These are phyloP conservation scores for Pseudocercospora vitis DNA, from an alignment of 2,329 filamentous ascomycete species.

Conservation along the genomic window DNA sequence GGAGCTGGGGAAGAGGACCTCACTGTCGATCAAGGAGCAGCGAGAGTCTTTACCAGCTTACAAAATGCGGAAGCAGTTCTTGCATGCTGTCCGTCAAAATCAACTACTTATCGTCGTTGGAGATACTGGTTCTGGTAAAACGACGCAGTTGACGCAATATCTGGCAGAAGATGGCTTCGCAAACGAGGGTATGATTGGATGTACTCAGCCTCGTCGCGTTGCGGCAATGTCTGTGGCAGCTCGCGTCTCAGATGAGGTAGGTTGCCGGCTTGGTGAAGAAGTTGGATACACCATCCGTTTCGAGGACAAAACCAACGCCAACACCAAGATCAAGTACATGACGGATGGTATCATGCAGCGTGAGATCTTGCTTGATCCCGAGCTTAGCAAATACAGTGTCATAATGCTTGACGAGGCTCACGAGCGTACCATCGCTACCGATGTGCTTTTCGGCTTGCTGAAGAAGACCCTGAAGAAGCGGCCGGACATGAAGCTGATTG, in stretches of 20 bases:
- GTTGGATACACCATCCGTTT: slow-evolving; percentile 98
- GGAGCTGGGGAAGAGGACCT: slow-evolving; percentile 80
- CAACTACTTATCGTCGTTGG: slow-evolving; percentile 95
- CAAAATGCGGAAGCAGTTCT: slow-evolving; percentile 81
- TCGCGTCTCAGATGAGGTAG: slow-evolving; percentile 93
- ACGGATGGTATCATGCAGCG: slow-evolving; percentile 97
- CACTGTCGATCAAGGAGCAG: slow-evolving; percentile 92
- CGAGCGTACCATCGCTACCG: slow-evolving; percentile 93
- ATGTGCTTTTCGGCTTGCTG: slow-evolving; percentile 88
- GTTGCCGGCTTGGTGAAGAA: slow-evolving; percentile 83
- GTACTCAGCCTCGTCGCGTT: slow-evolving; percentile 94
- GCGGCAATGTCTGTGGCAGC: slow-evolving; percentile 97
- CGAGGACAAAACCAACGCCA: slow-evolving; percentile 84
- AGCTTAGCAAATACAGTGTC: slow-evolving; percentile 84
- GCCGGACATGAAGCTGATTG: slow-evolving; percentile 88
- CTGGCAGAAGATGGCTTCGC: slow-evolving; percentile 89
- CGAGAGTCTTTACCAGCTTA: slow-evolving; percentile 85
- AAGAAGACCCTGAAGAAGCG: slow-evolving; percentile 89
- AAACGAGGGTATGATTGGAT: slow-evolving; percentile 85
- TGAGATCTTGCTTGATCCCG: slow-evolving; percentile 89
- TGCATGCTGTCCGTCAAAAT: slow-evolving; percentile 82
- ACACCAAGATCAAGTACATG: slow-evolving; percentile 98
- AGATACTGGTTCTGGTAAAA: slow-evolving; percentile 98
- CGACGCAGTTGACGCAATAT: slow-evolving; percentile 93
- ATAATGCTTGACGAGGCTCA: slow-evolving; percentile 99